A percentile compares a stretch with the other conserved stretches of the same genome.
phyloP scores from a whole-genome alignment of 768 basidiomycete species.

The Rhizopogon vinicolor region DNA sequence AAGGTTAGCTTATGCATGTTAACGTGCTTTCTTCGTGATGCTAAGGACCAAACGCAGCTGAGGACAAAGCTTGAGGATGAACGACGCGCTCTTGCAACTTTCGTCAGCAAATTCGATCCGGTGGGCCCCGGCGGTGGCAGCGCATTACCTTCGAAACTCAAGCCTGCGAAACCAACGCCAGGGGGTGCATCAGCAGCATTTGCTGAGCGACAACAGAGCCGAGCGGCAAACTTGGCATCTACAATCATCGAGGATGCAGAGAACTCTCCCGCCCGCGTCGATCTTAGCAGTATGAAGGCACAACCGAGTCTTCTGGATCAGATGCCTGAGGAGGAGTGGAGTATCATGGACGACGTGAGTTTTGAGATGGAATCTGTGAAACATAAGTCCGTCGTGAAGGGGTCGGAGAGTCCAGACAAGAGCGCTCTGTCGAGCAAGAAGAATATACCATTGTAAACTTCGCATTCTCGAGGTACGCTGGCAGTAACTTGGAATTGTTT shows the following conservation, averaged over 20 bases:
- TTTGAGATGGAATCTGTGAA: constrained; percentile 38
- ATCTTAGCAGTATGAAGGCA: constrained; percentile 23
- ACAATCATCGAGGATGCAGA: constrained; percentile 30
- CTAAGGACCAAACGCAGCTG: constrained; percentile 28
- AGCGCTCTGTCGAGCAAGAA: constrained; percentile 23
- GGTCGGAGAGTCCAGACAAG: constrained; percentile 27
- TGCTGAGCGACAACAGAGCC: constrained; percentile 40
- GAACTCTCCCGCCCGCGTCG: constrained; percentile 51
- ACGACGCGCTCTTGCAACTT: constrained; percentile 70
- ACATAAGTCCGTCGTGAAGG: constrained; percentile 24
- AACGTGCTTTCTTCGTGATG: not conserved
- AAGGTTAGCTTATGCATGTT: constrained; percentile 35
- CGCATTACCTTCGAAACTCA: constrained; percentile 36
- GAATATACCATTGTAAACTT: constrained; percentile 13
- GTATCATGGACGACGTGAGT: constrained; percentile 42
- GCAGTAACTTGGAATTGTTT: not conserved
- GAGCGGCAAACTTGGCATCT: constrained; percentile 18
- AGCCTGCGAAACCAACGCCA: constrained; percentile 43
- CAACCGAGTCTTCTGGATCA: constrained; percentile 57
- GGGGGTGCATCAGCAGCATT: constrained; percentile 49
- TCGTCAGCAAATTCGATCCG: constrained; percentile 80
- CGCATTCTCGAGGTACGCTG: not conserved
- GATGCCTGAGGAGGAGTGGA: constrained; percentile 54
- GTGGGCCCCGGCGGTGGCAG: constrained; percentile 46
- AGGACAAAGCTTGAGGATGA: constrained; percentile 71